phyloP scores from a whole-genome alignment of 2,329 filamentous ascomycete species.

The Fusarium longipes region DNA sequence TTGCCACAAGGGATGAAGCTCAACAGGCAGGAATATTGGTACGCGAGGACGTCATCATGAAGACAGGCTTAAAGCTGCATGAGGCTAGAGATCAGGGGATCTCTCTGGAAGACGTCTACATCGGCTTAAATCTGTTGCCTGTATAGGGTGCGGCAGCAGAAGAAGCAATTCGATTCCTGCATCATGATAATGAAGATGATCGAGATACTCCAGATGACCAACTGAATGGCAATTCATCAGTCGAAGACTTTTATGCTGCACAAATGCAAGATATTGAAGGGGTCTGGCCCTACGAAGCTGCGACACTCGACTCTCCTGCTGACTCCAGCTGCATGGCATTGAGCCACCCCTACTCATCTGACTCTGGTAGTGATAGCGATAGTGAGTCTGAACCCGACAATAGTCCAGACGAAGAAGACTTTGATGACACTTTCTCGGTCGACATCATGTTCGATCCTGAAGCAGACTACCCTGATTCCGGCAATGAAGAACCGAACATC shows the following conservation, averaged over 20 bases:
- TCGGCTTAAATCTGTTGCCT: conserved; percentile 47
- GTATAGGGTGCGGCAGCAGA: conserved; percentile 40
- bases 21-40: conserved; percentile 35
- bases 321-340: background rate
- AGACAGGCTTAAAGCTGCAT: conserved; percentile 44
- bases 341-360: background rate
- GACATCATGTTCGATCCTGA: conserved; percentile 38
- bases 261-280: background rate
- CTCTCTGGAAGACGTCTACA: conserved; percentile 31
- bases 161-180: background rate
- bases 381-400: conserved; percentile 5
- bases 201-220: background rate
- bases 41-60: conserved; percentile 38
- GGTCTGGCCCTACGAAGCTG: background rate
- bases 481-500: conserved; percentile 38
- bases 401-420: background rate
- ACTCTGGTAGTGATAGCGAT: background rate
- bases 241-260: background rate
- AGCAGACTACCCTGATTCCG: conserved; percentile 40
- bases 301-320: background rate
- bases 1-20: conserved; percentile 34
- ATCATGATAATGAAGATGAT: background rate
- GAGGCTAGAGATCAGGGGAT: conserved; percentile 43
- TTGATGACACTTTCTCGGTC: conserved; percentile 26
- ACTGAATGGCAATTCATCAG: background rate